phyloP scores from a whole-genome alignment of 352 stramenopile genomes.

The Phytopythium kandeliae region DNA sequence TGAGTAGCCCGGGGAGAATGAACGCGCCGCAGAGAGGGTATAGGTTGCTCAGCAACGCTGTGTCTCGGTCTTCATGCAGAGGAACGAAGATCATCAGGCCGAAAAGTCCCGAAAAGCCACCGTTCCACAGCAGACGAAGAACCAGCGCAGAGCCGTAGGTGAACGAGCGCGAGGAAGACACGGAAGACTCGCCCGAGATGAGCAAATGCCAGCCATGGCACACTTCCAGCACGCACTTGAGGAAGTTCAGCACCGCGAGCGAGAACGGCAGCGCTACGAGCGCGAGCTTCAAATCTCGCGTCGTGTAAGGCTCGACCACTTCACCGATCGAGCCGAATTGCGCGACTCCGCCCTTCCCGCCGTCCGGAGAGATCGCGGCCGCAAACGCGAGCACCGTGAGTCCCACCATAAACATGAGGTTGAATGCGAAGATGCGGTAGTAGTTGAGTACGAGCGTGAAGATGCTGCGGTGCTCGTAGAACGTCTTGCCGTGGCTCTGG shows the following conservation, averaged over 20 bases:
- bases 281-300: slow-evolving; percentile 45
- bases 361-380: slow-evolving; percentile 49
- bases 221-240: slow-evolving; percentile 63
- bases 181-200: slow-evolving; percentile 34
- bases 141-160: slow-evolving; percentile 49
- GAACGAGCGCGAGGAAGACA: slow-evolving; percentile 47
- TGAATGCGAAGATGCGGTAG: slow-evolving; percentile 83
- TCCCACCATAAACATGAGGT: slow-evolving; percentile 63
- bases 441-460: slow-evolving; percentile 73
- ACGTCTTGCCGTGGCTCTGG: slow-evolving; percentile 67
- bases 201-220: slow-evolving; percentile 65
- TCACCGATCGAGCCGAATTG: slow-evolving; percentile 54
- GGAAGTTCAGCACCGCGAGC: slow-evolving; percentile 37
- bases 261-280: slow-evolving; percentile 45
- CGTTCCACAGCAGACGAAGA: slow-evolving; percentile 55
- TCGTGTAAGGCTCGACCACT: slow-evolving; percentile 47
- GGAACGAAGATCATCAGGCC: slow-evolving; percentile 59
- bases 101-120: slow-evolving; percentile 49
- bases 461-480: slow-evolving; percentile 71
- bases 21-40: slow-evolving; percentile 36
- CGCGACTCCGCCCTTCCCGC: slow-evolving; percentile 42
- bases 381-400: slow-evolving; percentile 49
- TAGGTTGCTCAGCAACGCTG: slow-evolving; percentile 35
- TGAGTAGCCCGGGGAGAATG: slow-evolving; percentile 38
- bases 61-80: slow-evolving; percentile 38